Base-by-base conservation (phyloP, 805 yeast genomes). In the Gaillardinia entomophila region DNA sequence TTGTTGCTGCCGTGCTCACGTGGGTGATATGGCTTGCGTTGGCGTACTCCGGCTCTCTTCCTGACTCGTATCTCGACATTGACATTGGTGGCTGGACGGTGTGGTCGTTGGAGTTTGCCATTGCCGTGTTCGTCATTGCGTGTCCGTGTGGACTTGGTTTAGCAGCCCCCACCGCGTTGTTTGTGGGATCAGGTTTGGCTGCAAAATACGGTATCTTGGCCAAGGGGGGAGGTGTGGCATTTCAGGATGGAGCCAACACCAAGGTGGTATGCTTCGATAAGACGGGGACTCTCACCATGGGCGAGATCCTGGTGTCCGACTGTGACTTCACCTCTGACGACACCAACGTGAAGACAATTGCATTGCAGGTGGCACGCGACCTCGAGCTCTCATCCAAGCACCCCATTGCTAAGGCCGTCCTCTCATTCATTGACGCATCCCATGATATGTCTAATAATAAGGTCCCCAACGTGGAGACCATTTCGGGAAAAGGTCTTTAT, bases 61-160 rank as follows among this genome's bases (percentile, higher is more conserved):
- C 89, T 0, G 45, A 43, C 0, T 24, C 44, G 3, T 81, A 81
- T 40, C 59, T 80, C 27, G 84, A 80, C 46, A 70, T 71, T 34
- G 82, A 78, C 36, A 62, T 76, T 31, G 86, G 86, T 12, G 85
- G 87, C 1, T 82, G 89, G 87, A 61, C 72, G 0, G 72, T 82
- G 10, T 83, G 90, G 88, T 78, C 89, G 1, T 62, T 83, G 35
- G 79, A 82, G 43, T 83, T 83, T 55, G 75, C 88, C 1, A 79
- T 83, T 41, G 75, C 89, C 0, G 90, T 84, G 2, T 82, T 83
- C 57, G 90, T 83, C 2, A 75, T 83, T 31, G 90, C 90, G 0
- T 83, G 94, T 50, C 94, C 94, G 1, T 83, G 92, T 62, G 94
- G 90, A 2, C 74, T 83, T 43, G 92, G 90, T 2, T 61, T 83